phyloP scores from a whole-genome alignment of 441 rosid genomes.

The Daphne laureola region DNA sequence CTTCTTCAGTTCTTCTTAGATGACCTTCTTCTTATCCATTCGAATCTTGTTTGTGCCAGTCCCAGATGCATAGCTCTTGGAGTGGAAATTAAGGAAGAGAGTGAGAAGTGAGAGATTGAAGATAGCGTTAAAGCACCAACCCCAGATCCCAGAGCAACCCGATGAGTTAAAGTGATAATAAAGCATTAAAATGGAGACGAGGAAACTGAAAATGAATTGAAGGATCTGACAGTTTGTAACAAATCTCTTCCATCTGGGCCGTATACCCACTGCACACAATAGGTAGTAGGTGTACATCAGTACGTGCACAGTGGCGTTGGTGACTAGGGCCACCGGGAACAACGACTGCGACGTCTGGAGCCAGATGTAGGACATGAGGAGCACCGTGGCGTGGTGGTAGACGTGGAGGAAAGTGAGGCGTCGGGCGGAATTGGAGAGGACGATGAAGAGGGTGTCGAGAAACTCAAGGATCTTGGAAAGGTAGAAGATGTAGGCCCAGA shows the following conservation, averaged over 20 bases:
- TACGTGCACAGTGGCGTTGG: slow-evolving; percentile 48
- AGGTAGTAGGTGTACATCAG: slow-evolving; percentile 52
- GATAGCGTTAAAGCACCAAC: slow-evolving; percentile 60
- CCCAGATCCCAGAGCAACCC: slow-evolving; percentile 57
- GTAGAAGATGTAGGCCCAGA: slow-evolving; percentile 64
- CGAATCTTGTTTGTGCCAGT: neutral
- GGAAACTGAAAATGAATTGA: slow-evolving; percentile 53
- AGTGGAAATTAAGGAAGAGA: slow-evolving; percentile 43
- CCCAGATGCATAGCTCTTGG: slow-evolving; percentile 26
- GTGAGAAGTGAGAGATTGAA: slow-evolving; percentile 50
- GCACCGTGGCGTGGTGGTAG: slow-evolving; percentile 53
- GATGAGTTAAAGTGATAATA: slow-evolving; percentile 33
- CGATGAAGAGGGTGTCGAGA: slow-evolving; percentile 44
- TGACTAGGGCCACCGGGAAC: slow-evolving; percentile 46
- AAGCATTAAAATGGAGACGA: slow-evolving; percentile 38
- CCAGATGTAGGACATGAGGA: slow-evolving; percentile 58
- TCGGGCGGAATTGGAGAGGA: slow-evolving; percentile 31
- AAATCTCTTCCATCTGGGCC: slow-evolving; percentile 59
- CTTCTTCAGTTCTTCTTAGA: no score
- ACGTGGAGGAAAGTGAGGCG: slow-evolving; percentile 71
- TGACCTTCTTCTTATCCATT: no score
- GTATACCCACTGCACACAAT: slow-evolving; percentile 33
- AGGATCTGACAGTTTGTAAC: slow-evolving; percentile 58
- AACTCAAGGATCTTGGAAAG: slow-evolving; percentile 56
- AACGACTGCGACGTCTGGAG: slow-evolving; percentile 37